Base-by-base conservation (phyloP, 2,329 filamentous ascomycete genomes). In the Ramularia endophylla region DNA sequence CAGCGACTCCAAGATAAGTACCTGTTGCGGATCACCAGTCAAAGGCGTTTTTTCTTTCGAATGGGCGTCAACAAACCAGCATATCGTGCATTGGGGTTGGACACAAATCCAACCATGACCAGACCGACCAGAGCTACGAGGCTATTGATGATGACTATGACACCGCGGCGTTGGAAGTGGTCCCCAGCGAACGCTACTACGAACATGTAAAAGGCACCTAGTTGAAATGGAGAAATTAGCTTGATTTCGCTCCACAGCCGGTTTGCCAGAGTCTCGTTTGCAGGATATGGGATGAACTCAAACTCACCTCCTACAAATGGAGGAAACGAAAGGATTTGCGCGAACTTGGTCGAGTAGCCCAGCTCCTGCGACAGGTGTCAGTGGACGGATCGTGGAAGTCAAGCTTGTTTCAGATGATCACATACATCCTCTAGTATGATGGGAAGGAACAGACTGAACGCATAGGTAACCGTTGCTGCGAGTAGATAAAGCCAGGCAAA, bases 1-100 rank as follows among this genome's bases (percentile, higher is more conserved):
- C 85, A 1, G 83, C 82, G 0, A 83, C 82, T 16, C 79, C 74
- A 33, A 89, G 66, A 66, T 88, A 89, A 41, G 87, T 74, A 39
- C 84, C n/a, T n/a, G n/a, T n/a, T n/a, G n/a, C n/a, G n/a, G n/a
- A n/a, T n/a, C n/a, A n/a, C n/a, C n/a, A n/a, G n/a, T n/a, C n/a
- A n/a, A n/a, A n/a, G n/a, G n/a, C n/a, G n/a, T n/a, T n/a, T n/a
- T n/a, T n/a, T n/a, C n/a, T n/a, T n/a, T n/a, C n/a, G n/a, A n/a
- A n/a, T n/a, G n/a, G n/a, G n/a, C n/a, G n/a, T n/a, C n/a, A n/a
- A n/a, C n/a, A n/a, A n/a, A n/a, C n/a, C 85, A 45, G 85, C 80
- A 63, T 87, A 88, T 35, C 55, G 45, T 1, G 46, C 47, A 28
- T 40, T 43, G 20, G 41, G 45, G 36, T 40, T 46, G 16, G 36